phyloP scores from a whole-genome alignment of 345 rosid genomes.

The Raphanus sativus region DNA sequence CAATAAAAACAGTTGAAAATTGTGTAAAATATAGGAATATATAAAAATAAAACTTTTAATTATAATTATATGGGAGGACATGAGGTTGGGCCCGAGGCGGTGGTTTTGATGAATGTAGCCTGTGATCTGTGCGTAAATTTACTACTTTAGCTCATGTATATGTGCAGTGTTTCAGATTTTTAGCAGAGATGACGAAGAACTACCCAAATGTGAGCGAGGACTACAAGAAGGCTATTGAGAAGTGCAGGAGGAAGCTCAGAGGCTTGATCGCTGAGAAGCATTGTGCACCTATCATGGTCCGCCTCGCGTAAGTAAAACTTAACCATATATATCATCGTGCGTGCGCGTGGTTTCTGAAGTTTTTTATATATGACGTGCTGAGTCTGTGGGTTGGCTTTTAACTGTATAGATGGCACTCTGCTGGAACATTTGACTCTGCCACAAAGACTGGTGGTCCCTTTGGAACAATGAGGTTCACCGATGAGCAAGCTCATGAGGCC shows the following conservation, averaged over 20 bases:
- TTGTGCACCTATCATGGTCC: slow-evolving; percentile 94
- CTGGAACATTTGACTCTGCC: slow-evolving; percentile 83
- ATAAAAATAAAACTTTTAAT: no score
- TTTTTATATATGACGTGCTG: neutral
- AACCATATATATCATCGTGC: neutral
- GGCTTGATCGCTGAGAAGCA: slow-evolving; percentile 87
- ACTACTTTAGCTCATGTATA: neutral
- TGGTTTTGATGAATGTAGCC: no score
- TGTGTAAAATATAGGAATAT: no score
- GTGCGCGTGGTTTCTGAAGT: neutral
- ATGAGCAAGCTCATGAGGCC: slow-evolving; percentile 77
- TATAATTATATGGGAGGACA: no score
- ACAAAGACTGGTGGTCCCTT: slow-evolving; percentile 91
- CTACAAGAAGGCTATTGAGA: slow-evolving; percentile 73
- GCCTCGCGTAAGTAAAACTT: slow-evolving; percentile 62
- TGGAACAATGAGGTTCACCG: slow-evolving; percentile 72
- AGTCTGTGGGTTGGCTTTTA: neutral
- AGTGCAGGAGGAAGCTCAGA: slow-evolving; percentile 79
- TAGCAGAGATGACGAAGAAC: slow-evolving; percentile 62
- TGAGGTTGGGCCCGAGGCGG: no score
- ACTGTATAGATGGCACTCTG: slow-evolving; percentile 85
- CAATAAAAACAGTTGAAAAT: no score
- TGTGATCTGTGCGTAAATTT: neutral
- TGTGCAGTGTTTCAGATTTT: neutral
- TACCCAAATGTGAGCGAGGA: slow-evolving; percentile 83